Evolutionary conservation across 1,284 basidiomycete genomes (phyloP).

Genomic region (Apiotrichum veenhuisii): DNA sequence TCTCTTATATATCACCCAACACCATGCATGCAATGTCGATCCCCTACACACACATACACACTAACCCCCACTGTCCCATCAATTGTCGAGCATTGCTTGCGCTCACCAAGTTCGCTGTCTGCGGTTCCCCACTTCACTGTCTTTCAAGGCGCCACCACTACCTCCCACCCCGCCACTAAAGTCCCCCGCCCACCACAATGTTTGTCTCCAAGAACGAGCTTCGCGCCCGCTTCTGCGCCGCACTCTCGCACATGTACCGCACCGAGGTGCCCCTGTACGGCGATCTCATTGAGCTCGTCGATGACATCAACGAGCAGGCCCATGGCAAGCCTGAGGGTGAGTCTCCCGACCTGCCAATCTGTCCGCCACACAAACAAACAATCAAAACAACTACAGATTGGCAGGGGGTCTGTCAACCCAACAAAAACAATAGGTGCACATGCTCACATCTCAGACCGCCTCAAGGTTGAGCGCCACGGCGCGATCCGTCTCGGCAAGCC

Average conservation of each 20-base stretch:
- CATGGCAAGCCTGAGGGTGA: slow-evolving; percentile 10
- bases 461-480: slow-evolving; percentile 50
- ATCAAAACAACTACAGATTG: too few species aligned
- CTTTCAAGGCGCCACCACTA: background rate
- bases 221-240: slow-evolving; percentile 43
- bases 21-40: too few species aligned
- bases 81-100: too few species aligned
- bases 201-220: slow-evolving; percentile 33
- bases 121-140: background rate
- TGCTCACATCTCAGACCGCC: slow-evolving; percentile 34
- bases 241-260: slow-evolving; percentile 48
- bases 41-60: too few species aligned
- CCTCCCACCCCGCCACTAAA: background rate
- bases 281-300: slow-evolving; percentile 48
- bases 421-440: background rate
- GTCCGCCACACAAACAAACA: background rate
- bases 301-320: slow-evolving; percentile 40
- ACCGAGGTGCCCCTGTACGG: slow-evolving; percentile 51
- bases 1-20: background rate
- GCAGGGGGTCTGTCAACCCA: background rate
- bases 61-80: background rate
- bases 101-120: too few species aligned
- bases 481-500: slow-evolving; percentile 51
- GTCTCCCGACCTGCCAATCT: background rate
- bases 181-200: background rate